phyloP scores from a whole-genome alignment of 1,284 basidiomycete genomes.

The Puccinia triticina region DNA sequence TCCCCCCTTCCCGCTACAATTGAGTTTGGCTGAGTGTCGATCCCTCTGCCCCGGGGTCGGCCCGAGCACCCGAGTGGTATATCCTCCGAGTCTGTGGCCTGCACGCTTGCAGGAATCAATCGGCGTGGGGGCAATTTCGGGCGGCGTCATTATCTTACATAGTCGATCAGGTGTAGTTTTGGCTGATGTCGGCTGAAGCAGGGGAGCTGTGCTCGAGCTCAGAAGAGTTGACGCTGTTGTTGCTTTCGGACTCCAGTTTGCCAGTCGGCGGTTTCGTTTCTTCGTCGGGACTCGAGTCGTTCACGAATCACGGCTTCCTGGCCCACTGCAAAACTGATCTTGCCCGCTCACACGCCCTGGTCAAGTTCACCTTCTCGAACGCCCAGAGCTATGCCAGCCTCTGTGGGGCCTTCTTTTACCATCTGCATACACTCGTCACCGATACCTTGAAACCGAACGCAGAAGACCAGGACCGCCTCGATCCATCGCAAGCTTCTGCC shows the following conservation, averaged over 20 bases:
- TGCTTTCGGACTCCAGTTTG: constrained; percentile 78
- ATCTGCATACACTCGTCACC: constrained; percentile 20
- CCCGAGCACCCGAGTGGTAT: too few species aligned
- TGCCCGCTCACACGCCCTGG: neutral
- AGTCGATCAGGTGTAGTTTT: too few species aligned
- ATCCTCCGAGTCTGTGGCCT: too few species aligned
- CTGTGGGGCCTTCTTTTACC: constrained; percentile 13
- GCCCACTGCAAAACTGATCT: neutral
- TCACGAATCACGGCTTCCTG: constrained; percentile 68
- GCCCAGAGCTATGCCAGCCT: constrained; percentile 31
- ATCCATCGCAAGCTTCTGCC: neutral
- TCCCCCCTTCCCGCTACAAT: too few species aligned
- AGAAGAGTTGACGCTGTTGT: constrained; percentile 67
- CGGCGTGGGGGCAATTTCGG: too few species aligned
- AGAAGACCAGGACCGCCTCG: neutral
- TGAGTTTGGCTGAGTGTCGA: too few species aligned
- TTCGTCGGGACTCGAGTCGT: constrained; percentile 89
- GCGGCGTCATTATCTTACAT: too few species aligned
- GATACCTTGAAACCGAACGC: neutral
- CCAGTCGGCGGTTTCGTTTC: constrained; percentile 89
- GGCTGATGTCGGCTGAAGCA: too few species aligned
- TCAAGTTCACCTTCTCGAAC: constrained; percentile 29
- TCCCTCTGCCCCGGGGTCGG: too few species aligned
- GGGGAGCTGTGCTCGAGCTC: too few species aligned
- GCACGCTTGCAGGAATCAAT: too few species aligned